Conservation (phyloP, 495 filamentous ascomycete species). For the Aspergillus saccharolyticus region DNA sequence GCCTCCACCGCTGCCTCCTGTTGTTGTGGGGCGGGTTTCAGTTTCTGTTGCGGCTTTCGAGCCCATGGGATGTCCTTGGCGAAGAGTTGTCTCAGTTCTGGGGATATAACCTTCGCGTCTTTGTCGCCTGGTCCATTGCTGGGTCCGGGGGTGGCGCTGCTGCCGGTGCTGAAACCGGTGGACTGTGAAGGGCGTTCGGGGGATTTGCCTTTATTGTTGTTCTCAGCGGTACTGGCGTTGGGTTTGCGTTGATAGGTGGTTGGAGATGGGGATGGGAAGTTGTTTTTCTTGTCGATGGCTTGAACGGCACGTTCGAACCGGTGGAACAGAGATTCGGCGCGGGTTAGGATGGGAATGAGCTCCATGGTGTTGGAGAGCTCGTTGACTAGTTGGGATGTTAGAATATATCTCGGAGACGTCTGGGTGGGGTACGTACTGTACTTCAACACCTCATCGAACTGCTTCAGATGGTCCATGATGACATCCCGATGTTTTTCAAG, state of each 20-base stretch:
- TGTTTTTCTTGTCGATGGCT: slow-evolving; percentile 78
- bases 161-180: slow-evolving; percentile 22
- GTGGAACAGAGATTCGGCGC: slow-evolving; percentile 82
- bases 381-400: slow-evolving; percentile 58
- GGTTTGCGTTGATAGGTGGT: slow-evolving; percentile 48
- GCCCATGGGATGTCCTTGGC: slow-evolving; percentile 58
- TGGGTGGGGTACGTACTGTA: slow-evolving; percentile 60
- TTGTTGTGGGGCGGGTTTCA: neutral
- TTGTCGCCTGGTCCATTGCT: slow-evolving; percentile 16
- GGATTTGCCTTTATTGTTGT: slow-evolving; percentile 31
- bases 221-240: slow-evolving; percentile 10
- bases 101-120: slow-evolving; percentile 60
- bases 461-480: slow-evolving; percentile 89
- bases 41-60: neutral
- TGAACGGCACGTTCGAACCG: slow-evolving; percentile 84
- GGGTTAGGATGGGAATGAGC: slow-evolving; percentile 71
- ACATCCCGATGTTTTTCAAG: slow-evolving; percentile 92
- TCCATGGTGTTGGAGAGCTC: slow-evolving; percentile 93
- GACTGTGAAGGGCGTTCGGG: slow-evolving; percentile 19
- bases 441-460: slow-evolving; percentile 96
- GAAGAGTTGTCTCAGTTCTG: slow-evolving; percentile 72
- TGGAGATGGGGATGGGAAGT: slow-evolving; percentile 64
- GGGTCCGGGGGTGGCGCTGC: slow-evolving; percentile 19
- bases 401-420: neutral
- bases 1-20: neutral